A percentile compares a stretch with the other conserved stretches of the same genome.
Evolutionary conservation across 1,284 basidiomycete genomes (phyloP).

Genomic region (Ceratobasidium sp.): DNA sequence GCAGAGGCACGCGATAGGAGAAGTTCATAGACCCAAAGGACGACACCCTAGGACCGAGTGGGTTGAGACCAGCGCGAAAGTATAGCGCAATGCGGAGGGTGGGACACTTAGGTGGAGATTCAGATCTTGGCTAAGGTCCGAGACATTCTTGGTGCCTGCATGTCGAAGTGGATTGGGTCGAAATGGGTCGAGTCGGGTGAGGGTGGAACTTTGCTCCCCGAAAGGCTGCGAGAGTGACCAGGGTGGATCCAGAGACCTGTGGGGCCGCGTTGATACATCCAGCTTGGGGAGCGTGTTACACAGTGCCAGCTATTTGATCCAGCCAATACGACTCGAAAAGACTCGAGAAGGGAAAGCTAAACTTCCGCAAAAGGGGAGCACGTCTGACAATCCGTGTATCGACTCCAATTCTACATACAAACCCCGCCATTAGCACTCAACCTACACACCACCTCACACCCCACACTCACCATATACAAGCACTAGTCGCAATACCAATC

Average conservation of each 20-base stretch:
- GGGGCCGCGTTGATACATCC: conserved; percentile 65
- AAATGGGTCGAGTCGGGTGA: neutral
- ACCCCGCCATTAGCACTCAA: neutral
- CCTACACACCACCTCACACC: neutral
- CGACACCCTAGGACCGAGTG: neutral
- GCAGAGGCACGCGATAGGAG: conserved; percentile 25
- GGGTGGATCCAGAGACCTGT: neutral
- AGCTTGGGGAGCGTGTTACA: conserved; percentile 80
- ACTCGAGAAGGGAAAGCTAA: neutral
- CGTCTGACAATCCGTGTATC: conserved; percentile 88
- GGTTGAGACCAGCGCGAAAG: neutral
- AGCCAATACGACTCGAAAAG: neutral
- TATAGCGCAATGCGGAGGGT: neutral
- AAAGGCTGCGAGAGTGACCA: neutral
- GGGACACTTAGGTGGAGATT: neutral
- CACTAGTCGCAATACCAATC: conserved; percentile 89
- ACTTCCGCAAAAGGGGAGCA: conserved; percentile 74
- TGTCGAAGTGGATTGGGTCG: neutral
- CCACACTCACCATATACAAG: conserved; percentile 65
- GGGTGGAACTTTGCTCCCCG: neutral
- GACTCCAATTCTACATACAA: conserved; percentile 73
- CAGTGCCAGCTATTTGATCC: conserved; percentile 65
- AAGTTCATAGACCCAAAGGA: conserved; percentile 8
- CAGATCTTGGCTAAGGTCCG: neutral
- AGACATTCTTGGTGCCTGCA: neutral